Evolutionary conservation across 495 filamentous ascomycete species (phyloP).

Genomic region (Patellaria atrata): DNA sequence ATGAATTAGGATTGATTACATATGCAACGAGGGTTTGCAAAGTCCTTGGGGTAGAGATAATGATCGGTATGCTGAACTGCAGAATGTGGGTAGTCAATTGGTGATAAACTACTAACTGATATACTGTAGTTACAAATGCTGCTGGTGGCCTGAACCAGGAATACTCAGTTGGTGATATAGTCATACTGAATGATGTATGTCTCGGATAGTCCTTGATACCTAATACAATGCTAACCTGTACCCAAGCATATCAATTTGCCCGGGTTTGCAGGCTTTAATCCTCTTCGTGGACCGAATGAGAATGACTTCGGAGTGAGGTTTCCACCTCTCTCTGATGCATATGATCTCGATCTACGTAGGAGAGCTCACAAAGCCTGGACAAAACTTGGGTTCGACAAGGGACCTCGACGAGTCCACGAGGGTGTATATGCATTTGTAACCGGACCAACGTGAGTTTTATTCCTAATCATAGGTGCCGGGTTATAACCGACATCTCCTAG

Average conservation of each 20-base stretch:
- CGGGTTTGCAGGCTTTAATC: conserved; percentile 55
- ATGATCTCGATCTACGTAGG: conserved; percentile 53
- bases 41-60: conserved; percentile 46
- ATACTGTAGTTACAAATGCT: conserved; percentile 52
- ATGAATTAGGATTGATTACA: conserved; percentile 51
- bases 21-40: conserved; percentile 61
- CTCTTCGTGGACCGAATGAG: conserved; percentile 55
- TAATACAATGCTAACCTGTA: neutral
- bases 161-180: conserved; percentile 58
- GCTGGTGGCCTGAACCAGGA: conserved; percentile 57
- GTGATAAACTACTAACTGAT: conserved; percentile 16
- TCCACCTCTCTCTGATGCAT: conserved; percentile 59
- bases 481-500: conserved; percentile 24
- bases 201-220: neutral
- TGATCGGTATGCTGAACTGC: conserved; percentile 40
- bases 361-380: conserved; percentile 48
- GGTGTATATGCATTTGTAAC: conserved; percentile 63
- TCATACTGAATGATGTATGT: conserved; percentile 54
- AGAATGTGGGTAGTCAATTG: no score
- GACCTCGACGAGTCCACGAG: conserved; percentile 45
- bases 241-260: conserved; percentile 51
- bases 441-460: conserved; percentile 45
- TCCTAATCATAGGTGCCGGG: neutral
- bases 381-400: conserved; percentile 28
- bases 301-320: conserved; percentile 58